phyloP scores from a whole-genome alignment of 2,329 filamentous ascomycete genomes.

The Phaeophleospora eucalypticola region DNA sequence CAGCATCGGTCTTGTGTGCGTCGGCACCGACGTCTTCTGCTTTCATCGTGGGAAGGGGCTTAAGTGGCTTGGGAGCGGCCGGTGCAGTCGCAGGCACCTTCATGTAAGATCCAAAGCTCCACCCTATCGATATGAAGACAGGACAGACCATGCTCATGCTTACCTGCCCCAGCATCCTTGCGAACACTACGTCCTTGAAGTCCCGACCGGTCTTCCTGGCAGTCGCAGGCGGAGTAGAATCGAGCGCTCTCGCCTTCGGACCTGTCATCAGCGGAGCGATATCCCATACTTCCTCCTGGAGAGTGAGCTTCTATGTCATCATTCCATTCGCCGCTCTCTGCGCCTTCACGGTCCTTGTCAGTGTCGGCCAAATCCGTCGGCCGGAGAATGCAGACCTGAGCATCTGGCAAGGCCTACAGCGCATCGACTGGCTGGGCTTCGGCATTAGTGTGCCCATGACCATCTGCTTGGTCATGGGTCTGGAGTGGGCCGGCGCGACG shows the following conservation, averaged over 20 bases:
- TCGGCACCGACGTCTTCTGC: conserved; percentile 44
- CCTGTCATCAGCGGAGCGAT: conserved; percentile 35
- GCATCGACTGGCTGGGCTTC: conserved; percentile 6
- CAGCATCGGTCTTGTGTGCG: conserved; percentile 50
- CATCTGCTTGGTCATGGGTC: conserved; percentile 9
- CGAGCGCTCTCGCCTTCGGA: conserved; percentile 38
- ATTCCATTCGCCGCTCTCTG: conserved; percentile 42
- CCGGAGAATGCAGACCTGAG: conserved; percentile 5
- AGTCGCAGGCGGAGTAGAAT: conserved; percentile 6
- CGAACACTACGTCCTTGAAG: conserved; percentile 28
- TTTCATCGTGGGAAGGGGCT: conserved; percentile 49
- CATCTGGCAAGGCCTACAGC: conserved; percentile 1
- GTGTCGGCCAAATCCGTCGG: background rate
- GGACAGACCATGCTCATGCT: too few relatives aligned
- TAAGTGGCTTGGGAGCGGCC: conserved; percentile 52
- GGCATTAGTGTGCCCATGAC: conserved; percentile 6
- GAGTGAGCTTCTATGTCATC: conserved; percentile 49
- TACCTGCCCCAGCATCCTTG: conserved; percentile 28
- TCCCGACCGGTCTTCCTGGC: conserved; percentile 32
- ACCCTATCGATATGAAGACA: too few relatives aligned
- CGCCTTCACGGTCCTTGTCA: conserved; percentile 10
- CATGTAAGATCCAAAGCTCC: too few relatives aligned
- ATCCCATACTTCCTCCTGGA: conserved; percentile 39
- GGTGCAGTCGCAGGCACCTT: conserved; percentile 45
- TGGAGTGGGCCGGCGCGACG: conserved; percentile 11